A percentile compares a stretch with the other conserved stretches of the same genome.
phyloP scores from a whole-genome alignment of 2,329 filamentous ascomycete genomes.

The Fusarium sambucinum region DNA sequence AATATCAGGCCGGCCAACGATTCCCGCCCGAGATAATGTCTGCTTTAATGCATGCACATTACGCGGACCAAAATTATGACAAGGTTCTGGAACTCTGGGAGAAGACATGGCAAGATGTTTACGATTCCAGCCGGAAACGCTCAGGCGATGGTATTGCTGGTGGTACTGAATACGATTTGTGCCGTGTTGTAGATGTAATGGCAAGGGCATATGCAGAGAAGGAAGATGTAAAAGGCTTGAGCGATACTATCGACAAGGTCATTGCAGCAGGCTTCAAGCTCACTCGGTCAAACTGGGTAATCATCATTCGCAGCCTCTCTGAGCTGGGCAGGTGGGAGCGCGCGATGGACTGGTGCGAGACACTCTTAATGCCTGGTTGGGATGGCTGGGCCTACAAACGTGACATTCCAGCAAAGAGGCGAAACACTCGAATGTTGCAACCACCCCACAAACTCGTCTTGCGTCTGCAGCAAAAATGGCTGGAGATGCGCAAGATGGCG shows the following conservation, averaged over 20 bases:
- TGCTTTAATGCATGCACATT: slow-evolving; percentile 76
- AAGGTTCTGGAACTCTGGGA: slow-evolving; percentile 76
- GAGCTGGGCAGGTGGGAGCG: slow-evolving; percentile 68
- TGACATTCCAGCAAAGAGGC: slow-evolving; percentile 50
- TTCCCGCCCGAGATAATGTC: slow-evolving; percentile 69
- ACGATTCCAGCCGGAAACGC: slow-evolving; percentile 50
- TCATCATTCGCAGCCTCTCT: slow-evolving; percentile 76
- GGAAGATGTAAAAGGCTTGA: slow-evolving; percentile 61
- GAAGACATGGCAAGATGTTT: slow-evolving; percentile 66
- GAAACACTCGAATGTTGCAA: slow-evolving; percentile 51
- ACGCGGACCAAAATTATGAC: slow-evolving; percentile 67
- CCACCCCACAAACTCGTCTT: slow-evolving; percentile 59
- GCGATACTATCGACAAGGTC: slow-evolving; percentile 66
- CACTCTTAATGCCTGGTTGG: slow-evolving; percentile 82
- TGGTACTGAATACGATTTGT: slow-evolving; percentile 65
- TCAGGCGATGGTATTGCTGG: slow-evolving; percentile 54
- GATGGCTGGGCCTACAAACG: slow-evolving; percentile 71
- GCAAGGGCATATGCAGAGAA: slow-evolving; percentile 58
- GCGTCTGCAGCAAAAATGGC: slow-evolving; percentile 62
- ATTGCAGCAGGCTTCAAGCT: slow-evolving; percentile 76
- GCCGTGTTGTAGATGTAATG: slow-evolving; percentile 63
- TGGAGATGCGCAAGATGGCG: slow-evolving; percentile 61
- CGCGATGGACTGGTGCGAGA: slow-evolving; percentile 82
- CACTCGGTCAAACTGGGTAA: slow-evolving; percentile 84
- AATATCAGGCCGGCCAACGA: slow-evolving; percentile 49